Evolutionary conservation across 1,284 basidiomycete genomes (phyloP), one percentile per base, ranked within the genome.

Genomic region (Ceratobasidium theobromae): DNA sequence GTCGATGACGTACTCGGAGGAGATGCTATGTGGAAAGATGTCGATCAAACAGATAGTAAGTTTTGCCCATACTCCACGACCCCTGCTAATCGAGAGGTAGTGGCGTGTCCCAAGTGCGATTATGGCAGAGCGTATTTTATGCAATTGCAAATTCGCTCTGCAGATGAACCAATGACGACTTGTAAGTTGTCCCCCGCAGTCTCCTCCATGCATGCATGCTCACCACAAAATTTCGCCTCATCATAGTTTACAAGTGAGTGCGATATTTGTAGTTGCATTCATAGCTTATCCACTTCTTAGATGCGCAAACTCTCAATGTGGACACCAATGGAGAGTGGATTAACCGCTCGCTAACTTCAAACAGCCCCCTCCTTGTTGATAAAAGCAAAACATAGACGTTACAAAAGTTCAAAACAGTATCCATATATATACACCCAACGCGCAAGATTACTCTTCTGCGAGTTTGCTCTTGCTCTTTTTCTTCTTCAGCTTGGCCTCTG

Each of bases 121-220:
- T 83, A 91, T 73, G 84, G 85, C 41, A 81, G 88, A 66, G 94
- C 96, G 5, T 98, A 96, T 78, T 99, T 92, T 77, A 93, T 95
- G 76, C 95, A 98, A 78, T 79, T 98, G 18, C 96, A 99, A 76
- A 99, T 98, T 71, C 81, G 96, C 35, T 95, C 93, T 72, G 96
- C 96, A 0, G 95, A 97, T 76, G 95, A 97, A 74, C 95, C 95
- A 4, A 95, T 95, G 91, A 97, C 95, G 6, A 97, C 91, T 0
- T 97, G 95, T 91, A 81, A 78, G 91, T 85, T 43, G 53, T 28
- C 28, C 35, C n/a, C 58, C 16, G 12, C 16, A 4, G 23, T 65
- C 14, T 32, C 33, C 4, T 38, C 66, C 53, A 5, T n/a, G 4
- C 11, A 14, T 46, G 28, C 25, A 21, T n/a, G 38, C 16, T 3